Evolutionary conservation across 2,329 filamentous ascomycete species (phyloP).

Genomic region (Hypomyces rosellus): DNA sequence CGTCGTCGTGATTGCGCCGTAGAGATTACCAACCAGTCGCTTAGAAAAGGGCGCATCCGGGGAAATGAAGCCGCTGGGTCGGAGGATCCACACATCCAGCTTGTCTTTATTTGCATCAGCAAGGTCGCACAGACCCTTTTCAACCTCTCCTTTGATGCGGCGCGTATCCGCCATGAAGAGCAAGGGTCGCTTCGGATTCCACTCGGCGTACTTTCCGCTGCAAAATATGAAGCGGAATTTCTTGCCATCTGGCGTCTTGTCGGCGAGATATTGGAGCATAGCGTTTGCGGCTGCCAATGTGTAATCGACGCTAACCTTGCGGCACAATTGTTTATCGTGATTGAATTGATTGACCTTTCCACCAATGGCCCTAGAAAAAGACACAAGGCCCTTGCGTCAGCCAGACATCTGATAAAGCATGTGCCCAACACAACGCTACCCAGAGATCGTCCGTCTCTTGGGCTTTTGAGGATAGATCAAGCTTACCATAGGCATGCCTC

Average conservation of each 20-base stretch:
- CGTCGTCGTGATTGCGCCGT: slow-evolving; percentile 26
- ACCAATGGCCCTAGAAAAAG: slow-evolving; percentile 32
- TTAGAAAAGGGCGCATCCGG: slow-evolving; percentile 19
- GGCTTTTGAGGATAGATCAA: not conserved
- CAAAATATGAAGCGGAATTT: slow-evolving; percentile 39
- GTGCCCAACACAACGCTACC: not conserved
- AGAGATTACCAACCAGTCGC: slow-evolving; percentile 22
- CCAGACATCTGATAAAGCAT: not conserved
- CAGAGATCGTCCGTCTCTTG: not conserved
- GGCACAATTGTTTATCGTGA: slow-evolving; percentile 35
- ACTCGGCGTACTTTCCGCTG: slow-evolving; percentile 31
- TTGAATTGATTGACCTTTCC: slow-evolving; percentile 41
- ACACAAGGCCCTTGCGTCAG: not conserved
- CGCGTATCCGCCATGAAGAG: slow-evolving; percentile 31
- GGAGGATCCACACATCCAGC: slow-evolving; percentile 31
- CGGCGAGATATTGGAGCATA: slow-evolving; percentile 34
- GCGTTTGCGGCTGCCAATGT: slow-evolving; percentile 54
- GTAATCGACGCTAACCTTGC: slow-evolving; percentile 53
- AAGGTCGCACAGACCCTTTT: slow-evolving; percentile 33
- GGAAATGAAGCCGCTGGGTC: slow-evolving; percentile 28
- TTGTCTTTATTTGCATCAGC: slow-evolving; percentile 25
- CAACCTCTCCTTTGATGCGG: slow-evolving; percentile 33
- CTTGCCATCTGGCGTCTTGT: slow-evolving; percentile 22
- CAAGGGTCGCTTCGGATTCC: slow-evolving; percentile 28
- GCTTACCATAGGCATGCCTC: slow-evolving; percentile 60